These are phyloP conservation scores for Ceratocystis smalleyi DNA, from an alignment of 2,329 filamentous ascomycete species.

Conservation along the genomic window DNA sequence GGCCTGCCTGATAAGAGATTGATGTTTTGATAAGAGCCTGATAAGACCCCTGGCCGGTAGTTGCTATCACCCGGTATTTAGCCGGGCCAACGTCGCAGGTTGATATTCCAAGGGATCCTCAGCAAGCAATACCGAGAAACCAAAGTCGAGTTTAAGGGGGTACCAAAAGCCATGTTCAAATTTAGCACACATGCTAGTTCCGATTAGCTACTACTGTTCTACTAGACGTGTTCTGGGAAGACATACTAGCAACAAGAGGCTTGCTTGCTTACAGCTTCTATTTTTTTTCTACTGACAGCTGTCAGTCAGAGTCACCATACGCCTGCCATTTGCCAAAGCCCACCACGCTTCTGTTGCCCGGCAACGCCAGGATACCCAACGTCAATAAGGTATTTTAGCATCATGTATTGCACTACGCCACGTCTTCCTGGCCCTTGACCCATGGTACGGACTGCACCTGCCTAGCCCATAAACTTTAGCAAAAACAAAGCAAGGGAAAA, in stretches of 20 bases:
- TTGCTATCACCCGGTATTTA: not conserved
- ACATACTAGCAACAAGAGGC: too few species aligned
- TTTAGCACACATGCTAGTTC: not conserved
- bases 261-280: not conserved
- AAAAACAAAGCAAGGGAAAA: constrained; percentile 4
- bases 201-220: not conserved
- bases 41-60: not conserved
- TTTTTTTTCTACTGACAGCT: not conserved
- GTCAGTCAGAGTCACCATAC: not conserved
- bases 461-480: not conserved
- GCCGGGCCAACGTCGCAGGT: not conserved
- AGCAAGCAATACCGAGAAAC: not conserved
- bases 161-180: not conserved
- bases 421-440: not conserved
- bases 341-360: not conserved
- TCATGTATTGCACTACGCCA: not conserved
- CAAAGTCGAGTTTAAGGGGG: not conserved
- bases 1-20: not conserved
- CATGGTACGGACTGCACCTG: too few species aligned
- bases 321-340: not conserved
- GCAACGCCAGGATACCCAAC: not conserved
- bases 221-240: not conserved
- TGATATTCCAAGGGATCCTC: not conserved
- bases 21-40: not conserved
- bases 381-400: not conserved